phyloP scores from a whole-genome alignment of 2,329 filamentous ascomycete species.

The Xylariales sp. region DNA sequence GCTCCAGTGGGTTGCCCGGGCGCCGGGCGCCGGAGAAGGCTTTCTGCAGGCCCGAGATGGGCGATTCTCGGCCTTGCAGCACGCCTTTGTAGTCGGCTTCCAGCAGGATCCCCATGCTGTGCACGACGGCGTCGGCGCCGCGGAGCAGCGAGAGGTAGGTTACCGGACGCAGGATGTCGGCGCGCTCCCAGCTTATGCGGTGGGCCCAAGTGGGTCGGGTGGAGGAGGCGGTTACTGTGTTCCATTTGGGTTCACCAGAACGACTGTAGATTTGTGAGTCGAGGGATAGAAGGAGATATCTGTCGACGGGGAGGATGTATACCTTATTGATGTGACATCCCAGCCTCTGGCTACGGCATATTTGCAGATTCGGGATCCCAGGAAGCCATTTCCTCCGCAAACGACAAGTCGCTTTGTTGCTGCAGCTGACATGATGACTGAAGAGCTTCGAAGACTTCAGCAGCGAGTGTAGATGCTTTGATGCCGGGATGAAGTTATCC shows the following conservation, averaged over 20 bases:
- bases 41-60: slow-evolving; percentile 70
- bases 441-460: too few relatives aligned
- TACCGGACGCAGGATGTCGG: slow-evolving; percentile 77
- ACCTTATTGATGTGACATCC: slow-evolving; percentile 92
- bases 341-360: slow-evolving; percentile 80
- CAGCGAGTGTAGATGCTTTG: too few relatives aligned
- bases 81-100: slow-evolving; percentile 98
- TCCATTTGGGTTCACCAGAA: slow-evolving; percentile 85
- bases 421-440: slow-evolving; percentile 28
- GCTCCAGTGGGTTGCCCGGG: slow-evolving; percentile 65
- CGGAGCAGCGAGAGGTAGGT: slow-evolving; percentile 75
- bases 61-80: slow-evolving; percentile 75
- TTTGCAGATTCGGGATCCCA: slow-evolving; percentile 87
- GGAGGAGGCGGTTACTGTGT: slow-evolving; percentile 65
- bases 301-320: slow-evolving; percentile 19
- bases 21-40: slow-evolving; percentile 66
- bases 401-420: slow-evolving; percentile 78
- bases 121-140: slow-evolving; percentile 79
- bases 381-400: slow-evolving; percentile 88
- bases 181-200: slow-evolving; percentile 80
- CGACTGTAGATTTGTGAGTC: slow-evolving; percentile 51
- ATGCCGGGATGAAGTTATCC: too few relatives aligned
- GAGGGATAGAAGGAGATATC: slow-evolving; percentile 3
- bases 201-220: slow-evolving; percentile 75
- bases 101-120: slow-evolving; percentile 92